A percentile compares a stretch with the other conserved stretches of the same genome.
phyloP scores from a whole-genome alignment of 2,329 filamentous ascomycete genomes.

The Aspergillus sp. region DNA sequence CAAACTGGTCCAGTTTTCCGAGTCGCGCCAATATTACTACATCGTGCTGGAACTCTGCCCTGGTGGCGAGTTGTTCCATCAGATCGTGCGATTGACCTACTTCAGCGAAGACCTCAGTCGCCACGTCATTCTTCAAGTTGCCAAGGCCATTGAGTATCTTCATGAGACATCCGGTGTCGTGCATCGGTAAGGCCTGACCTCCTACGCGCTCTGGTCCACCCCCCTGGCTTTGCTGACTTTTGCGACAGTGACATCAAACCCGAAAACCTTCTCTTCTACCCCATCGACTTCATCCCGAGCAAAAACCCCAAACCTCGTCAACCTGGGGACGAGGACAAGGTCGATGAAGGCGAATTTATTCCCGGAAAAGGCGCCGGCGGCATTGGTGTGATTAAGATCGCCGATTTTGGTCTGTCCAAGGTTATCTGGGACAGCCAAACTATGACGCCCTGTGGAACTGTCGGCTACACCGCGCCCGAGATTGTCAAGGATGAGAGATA shows the following conservation, averaged over 20 bases:
- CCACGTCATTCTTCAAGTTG: slow-evolving; percentile 93
- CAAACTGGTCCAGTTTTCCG: slow-evolving; percentile 88
- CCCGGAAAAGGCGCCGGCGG: slow-evolving; percentile 79
- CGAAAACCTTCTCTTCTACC: slow-evolving; percentile 93
- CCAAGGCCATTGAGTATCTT: slow-evolving; percentile 88
- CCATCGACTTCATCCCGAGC: slow-evolving; percentile 76
- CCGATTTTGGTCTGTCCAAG: slow-evolving; percentile 96
- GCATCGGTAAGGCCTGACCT: slow-evolving; percentile 71
- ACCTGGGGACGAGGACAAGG: slow-evolving; percentile 94
- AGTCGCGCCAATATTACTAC: slow-evolving; percentile 94
- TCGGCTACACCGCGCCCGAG: slow-evolving; percentile 96
- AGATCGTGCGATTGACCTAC: slow-evolving; percentile 96
- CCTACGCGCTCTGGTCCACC: not conserved
- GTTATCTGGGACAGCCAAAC: slow-evolving; percentile 98
- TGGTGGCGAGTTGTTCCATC: slow-evolving; percentile 95
- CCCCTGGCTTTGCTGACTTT: not conserved
- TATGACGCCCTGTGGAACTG: slow-evolving; percentile 98
- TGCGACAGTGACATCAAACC: slow-evolving; percentile 73
- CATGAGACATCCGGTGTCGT: slow-evolving; percentile 95
- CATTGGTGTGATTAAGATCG: slow-evolving; percentile 94
- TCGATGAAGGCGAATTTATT: slow-evolving; percentile 92
- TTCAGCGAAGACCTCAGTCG: slow-evolving; percentile 95
- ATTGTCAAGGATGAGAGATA: slow-evolving; percentile 99
- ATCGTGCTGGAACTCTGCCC: slow-evolving; percentile 94
- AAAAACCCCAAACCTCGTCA: slow-evolving; percentile 77